A percentile compares a stretch with the other conserved stretches of the same genome.
phyloP scores from a whole-genome alignment of 2,329 filamentous ascomycete genomes.

The Hawksworthiomyces lignivorus region DNA sequence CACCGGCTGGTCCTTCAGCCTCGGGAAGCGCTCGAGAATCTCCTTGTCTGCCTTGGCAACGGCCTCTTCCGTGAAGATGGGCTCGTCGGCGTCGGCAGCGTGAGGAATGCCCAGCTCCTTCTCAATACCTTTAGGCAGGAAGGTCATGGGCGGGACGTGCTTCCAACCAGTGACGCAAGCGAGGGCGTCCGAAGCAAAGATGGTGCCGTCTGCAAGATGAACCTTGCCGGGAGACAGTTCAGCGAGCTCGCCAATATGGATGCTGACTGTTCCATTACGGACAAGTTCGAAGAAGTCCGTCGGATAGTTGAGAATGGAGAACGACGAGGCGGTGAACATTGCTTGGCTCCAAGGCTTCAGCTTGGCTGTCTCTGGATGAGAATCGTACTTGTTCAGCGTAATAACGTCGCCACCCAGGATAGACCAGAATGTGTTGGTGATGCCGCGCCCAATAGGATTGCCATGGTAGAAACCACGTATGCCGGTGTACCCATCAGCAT shows the following conservation, averaged over 20 bases:
- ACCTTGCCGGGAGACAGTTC: slow-evolving; percentile 37
- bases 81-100: slow-evolving; percentile 16
- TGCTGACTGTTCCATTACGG: slow-evolving; percentile 39
- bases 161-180: slow-evolving; percentile 55
- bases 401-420: slow-evolving; percentile 49
- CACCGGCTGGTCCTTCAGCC: slow-evolving; percentile 42
- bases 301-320: slow-evolving; percentile 55
- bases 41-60: slow-evolving; percentile 40
- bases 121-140: slow-evolving; percentile 40
- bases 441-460: slow-evolving; percentile 45
- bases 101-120: slow-evolving; percentile 43
- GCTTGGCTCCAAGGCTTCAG: slow-evolving; percentile 44
- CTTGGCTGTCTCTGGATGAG: slow-evolving; percentile 43
- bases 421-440: slow-evolving; percentile 51
- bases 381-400: slow-evolving; percentile 44
- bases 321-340: slow-evolving; percentile 45
- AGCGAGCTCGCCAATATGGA: slow-evolving; percentile 46
- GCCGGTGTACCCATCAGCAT: slow-evolving; percentile 49
- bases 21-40: slow-evolving; percentile 46
- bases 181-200: slow-evolving; percentile 41
- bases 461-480: slow-evolving; percentile 50
- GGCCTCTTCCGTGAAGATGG: slow-evolving; percentile 29
- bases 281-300: slow-evolving; percentile 51
- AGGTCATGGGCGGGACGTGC: slow-evolving; percentile 42
- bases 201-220: slow-evolving; percentile 41